Base-by-base conservation (phyloP, 495 filamentous ascomycete species). In the Penicillium ucsense region DNA sequence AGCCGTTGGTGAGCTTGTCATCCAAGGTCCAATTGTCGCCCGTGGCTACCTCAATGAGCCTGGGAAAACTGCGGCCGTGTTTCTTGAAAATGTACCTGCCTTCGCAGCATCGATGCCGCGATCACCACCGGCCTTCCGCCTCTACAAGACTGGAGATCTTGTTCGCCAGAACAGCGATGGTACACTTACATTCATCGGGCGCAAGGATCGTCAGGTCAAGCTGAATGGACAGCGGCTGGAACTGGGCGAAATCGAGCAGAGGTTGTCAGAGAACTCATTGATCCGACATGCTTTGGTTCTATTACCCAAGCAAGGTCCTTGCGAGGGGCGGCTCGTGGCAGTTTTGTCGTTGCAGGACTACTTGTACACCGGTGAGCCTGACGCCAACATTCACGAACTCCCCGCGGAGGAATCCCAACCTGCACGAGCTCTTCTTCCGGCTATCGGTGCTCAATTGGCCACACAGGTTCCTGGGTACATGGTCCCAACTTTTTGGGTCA, bases 1-100 rank as follows among this genome's bases (percentile, higher is more conserved):
- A 8, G 57, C 53, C 4, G 51, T 67, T 8, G 74, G 73, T 2
- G 75, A 77, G 48, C 49, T 79, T 11, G 45, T 71, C 3, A 53
- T 77, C 11, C 64, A 73, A 48, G 72, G 75, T 0, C 63, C 67
- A 6, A 52, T 66, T 4, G 52, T 77, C 9, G 68, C 57, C 4
- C 47, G 57, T 12, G 71, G 65, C 3, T 79, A 77, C 47, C 50
- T 75, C 1, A 55, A 69, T 33, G 53, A 69, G n/a, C 45, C 50
- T 0, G 55, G 54, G 2, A 63, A 65, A 43, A 74, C 71, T 6
- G 44, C 48, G 5, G 46, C 51, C 5, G 45, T 58, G 3, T 77
- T 74, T 47, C 76, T 35, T 3, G 11, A 33, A 35, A 36, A 11
- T 35, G 31, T 11, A 3, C 11, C n/a, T 50, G 48, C 9, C 36